Percentiles rank a stretch among this genome's conserved stretches.
These are phyloP conservation scores for Erythrophleum ivorense DNA, from an alignment of 331 rosid genomes.

Conservation along the genomic window DNA sequence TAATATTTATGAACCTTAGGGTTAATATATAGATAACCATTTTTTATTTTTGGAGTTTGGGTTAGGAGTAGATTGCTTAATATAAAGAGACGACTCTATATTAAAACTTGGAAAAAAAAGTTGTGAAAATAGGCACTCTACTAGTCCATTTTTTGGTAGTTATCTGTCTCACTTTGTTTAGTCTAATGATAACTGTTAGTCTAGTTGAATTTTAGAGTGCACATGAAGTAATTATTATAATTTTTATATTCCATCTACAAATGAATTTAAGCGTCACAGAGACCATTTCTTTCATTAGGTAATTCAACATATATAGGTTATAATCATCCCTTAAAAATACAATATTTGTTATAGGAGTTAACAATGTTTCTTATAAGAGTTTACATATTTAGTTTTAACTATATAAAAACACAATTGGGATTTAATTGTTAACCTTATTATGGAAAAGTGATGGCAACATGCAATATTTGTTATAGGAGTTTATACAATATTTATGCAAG, in stretches of 20 bases:
- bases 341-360: too few relatives aligned
- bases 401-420: too few relatives aligned
- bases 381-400: too few relatives aligned
- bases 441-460: too few relatives aligned
- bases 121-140: not conserved
- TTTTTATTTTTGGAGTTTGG: not conserved
- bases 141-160: slow-evolving; percentile 22
- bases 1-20: too few relatives aligned
- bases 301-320: not conserved
- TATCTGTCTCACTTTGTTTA: slow-evolving; percentile 22
- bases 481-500: too few relatives aligned
- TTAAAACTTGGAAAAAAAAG: not conserved
- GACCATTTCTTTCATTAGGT: slow-evolving; percentile 18
- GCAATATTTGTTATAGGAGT: too few relatives aligned
- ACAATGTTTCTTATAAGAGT: too few relatives aligned
- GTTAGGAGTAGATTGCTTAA: not conserved
- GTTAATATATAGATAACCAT: slow-evolving; percentile 39
- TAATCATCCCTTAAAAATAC: not conserved
- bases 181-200: slow-evolving; percentile 54
- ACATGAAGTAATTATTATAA: slow-evolving; percentile 55
- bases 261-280: slow-evolving; percentile 28
- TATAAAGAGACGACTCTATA: not conserved
- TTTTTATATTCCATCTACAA: slow-evolving; percentile 17
- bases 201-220: slow-evolving; percentile 80
- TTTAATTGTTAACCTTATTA: too few relatives aligned